Evolutionary conservation across 305 asterid genomes (phyloP).

Genomic region (Ilex paraguariensis): DNA sequence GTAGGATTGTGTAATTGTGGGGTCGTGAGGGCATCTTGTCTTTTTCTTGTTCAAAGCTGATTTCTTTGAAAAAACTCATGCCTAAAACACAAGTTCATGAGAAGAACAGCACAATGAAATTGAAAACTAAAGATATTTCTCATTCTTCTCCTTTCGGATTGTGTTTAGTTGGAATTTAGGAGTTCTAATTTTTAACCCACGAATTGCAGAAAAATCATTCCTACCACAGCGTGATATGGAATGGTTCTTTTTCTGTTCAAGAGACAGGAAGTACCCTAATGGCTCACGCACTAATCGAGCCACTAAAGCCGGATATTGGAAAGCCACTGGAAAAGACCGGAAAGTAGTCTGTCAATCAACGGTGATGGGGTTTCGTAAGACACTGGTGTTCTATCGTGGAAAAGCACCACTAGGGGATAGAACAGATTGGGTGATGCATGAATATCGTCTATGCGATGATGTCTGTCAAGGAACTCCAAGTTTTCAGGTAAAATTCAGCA

Average conservation of each 20-base stretch:
- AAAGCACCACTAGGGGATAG: slow-evolving; percentile 51
- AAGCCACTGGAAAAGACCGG: slow-evolving; percentile 50
- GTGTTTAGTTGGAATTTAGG: slow-evolving; percentile 13
- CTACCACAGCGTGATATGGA: slow-evolving; percentile 49
- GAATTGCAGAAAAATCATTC: slow-evolving; percentile 46
- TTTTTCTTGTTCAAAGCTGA: slow-evolving; percentile 3
- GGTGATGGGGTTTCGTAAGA: slow-evolving; percentile 35
- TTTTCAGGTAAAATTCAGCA: too few relatives aligned
- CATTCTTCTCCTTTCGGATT: neutral
- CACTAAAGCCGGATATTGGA: slow-evolving; percentile 52
- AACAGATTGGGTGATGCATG: slow-evolving; percentile 55
- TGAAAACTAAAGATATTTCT: neutral
- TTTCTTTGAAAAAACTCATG: neutral
- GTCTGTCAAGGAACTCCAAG: slow-evolving; percentile 29
- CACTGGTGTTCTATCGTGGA: slow-evolving; percentile 44
- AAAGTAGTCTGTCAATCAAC: slow-evolving; percentile 35
- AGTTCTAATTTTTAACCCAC: neutral
- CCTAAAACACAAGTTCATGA: slow-evolving; percentile 5
- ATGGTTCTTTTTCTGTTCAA: slow-evolving; percentile 48
- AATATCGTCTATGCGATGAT: slow-evolving; percentile 44
- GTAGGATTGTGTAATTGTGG: slow-evolving; percentile 14
- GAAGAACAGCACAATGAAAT: neutral
- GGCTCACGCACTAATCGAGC: slow-evolving; percentile 50
- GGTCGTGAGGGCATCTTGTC: slow-evolving; percentile 9
- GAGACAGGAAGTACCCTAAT: slow-evolving; percentile 51